Conservation (phyloP, 202 grass and related monocot species). For the Digitaria exilis region DNA sequence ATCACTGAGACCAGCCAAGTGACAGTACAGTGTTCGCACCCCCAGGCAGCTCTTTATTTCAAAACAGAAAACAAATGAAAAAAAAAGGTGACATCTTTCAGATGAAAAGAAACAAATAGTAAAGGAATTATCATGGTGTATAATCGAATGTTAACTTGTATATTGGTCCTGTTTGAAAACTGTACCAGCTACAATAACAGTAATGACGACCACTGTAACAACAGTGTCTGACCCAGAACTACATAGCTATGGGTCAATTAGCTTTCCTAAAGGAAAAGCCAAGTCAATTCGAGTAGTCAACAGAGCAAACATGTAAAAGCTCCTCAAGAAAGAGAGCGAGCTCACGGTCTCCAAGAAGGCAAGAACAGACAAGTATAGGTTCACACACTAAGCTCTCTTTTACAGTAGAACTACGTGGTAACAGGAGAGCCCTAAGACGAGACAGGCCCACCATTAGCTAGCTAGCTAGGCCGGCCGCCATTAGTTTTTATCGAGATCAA, state of each 20-base stretch:
- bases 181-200: not conserved
- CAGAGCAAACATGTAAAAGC: slow-evolving; percentile 44
- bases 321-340: slow-evolving; percentile 42
- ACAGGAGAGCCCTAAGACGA: slow-evolving; percentile 24
- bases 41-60: slow-evolving; percentile 5
- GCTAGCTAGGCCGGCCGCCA: slow-evolving; percentile 13
- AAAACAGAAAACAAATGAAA: not conserved
- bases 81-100: not conserved
- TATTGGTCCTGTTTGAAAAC: not conserved
- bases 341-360: slow-evolving; percentile 53
- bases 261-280: slow-evolving; percentile 37
- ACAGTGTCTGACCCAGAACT: slow-evolving; percentile 22
- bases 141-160: not conserved
- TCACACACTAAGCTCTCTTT: slow-evolving; percentile 37
- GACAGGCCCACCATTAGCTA: slow-evolving; percentile 14
- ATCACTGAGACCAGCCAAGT: slow-evolving; percentile 40
- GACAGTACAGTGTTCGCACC: slow-evolving; percentile 29
- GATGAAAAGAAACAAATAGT: not conserved
- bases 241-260: slow-evolving; percentile 44
- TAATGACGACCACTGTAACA: slow-evolving; percentile 14
- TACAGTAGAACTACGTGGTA: slow-evolving; percentile 24
- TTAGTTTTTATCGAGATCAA: slow-evolving; percentile 23
- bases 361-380: slow-evolving; percentile 49
- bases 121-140: not conserved
- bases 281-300: slow-evolving; percentile 53